phyloP scores from a whole-genome alignment of 176 grass and related monocot species.

The Neostapfia colusana region DNA sequence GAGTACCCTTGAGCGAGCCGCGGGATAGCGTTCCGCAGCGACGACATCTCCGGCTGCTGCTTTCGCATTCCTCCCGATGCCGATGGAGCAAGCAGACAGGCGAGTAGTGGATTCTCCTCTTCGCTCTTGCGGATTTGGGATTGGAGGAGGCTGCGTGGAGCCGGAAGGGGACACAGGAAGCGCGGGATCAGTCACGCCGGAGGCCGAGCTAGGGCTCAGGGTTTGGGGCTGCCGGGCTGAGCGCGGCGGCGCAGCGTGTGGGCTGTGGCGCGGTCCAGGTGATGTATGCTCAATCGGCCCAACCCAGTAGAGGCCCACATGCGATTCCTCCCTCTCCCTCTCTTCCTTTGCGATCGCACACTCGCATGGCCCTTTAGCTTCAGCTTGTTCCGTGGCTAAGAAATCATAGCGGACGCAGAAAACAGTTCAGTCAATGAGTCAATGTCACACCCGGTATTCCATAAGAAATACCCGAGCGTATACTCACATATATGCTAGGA shows the following conservation, averaged over 20 bases:
- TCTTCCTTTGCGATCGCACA: no score
- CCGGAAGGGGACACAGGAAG: neutral
- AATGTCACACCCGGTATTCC: no score
- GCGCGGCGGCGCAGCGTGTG: neutral
- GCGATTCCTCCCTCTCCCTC: no score
- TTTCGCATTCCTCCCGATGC: neutral
- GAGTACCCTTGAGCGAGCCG: constrained; percentile 70
- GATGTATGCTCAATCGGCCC: neutral
- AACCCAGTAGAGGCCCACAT: neutral
- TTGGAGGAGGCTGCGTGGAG: neutral
- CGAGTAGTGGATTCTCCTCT: neutral
- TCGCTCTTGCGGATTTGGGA: neutral
- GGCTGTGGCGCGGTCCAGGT: neutral
- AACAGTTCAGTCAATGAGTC: no score
- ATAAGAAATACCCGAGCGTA: no score
- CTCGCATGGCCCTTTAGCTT: neutral
- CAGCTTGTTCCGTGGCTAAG: neutral
- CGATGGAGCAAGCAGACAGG: neutral
- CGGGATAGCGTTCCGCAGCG: constrained; percentile 82
- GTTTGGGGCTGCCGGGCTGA: neutral
- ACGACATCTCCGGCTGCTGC: constrained; percentile 54
- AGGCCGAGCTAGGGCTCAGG: constrained; percentile 35
- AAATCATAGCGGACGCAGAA: neutral
- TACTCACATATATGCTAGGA: no score
- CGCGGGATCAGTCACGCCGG: neutral